Conservation (phyloP, 2,329 filamentous ascomycete genomes). For the Colletotrichum endophyticum region DNA sequence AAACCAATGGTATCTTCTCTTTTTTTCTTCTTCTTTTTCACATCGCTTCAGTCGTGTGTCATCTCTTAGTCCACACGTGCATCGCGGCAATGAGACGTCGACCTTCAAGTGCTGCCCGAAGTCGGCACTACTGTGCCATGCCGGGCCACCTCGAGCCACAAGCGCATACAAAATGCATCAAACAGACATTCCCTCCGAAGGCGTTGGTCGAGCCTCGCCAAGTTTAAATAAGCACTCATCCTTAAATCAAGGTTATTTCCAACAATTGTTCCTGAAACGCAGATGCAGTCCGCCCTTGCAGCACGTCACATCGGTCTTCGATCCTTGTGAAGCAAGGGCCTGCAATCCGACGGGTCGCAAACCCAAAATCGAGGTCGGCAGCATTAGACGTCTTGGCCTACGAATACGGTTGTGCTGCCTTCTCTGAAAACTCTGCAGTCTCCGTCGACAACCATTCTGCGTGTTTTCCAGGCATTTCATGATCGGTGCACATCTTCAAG, state of each 20-base stretch:
- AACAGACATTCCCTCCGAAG: background rate
- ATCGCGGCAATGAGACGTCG: background rate
- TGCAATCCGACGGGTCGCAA: background rate
- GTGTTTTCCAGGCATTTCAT: background rate
- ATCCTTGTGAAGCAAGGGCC: background rate
- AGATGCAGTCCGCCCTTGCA: background rate
- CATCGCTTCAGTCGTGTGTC: background rate
- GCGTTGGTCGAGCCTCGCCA: background rate
- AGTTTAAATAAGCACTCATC: slow-evolving; percentile 9
- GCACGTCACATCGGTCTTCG: background rate
- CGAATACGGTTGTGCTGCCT: background rate
- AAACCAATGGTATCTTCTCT: background rate
- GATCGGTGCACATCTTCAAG: background rate
- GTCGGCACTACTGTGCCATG: background rate
- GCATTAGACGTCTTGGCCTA: background rate
- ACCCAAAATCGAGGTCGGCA: background rate
- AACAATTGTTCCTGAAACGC: background rate
- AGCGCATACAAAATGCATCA: background rate
- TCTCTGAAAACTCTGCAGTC: background rate
- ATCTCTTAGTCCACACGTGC: background rate
- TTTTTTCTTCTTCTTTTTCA: background rate
- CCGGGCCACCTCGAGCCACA: background rate
- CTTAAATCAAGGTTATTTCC: slow-evolving; percentile 10
- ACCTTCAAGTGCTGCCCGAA: background rate
- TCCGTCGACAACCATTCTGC: background rate